Base-by-base conservation (phyloP, 2,329 filamentous ascomycete species). In the Diaporthe sp. region DNA sequence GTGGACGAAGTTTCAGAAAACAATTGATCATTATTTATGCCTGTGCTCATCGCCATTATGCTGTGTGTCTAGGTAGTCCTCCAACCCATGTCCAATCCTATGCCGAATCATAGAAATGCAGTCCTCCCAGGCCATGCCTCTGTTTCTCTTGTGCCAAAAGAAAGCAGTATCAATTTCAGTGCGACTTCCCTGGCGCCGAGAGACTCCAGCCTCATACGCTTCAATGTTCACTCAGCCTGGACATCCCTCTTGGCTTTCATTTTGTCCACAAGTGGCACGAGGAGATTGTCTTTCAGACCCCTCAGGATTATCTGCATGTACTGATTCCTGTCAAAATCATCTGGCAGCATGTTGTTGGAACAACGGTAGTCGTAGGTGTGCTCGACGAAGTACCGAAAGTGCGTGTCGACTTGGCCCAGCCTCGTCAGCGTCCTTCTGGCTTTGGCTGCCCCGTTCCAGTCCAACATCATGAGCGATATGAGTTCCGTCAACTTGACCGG, bases 361-460 rank as follows among this genome's bases (percentile, higher is more conserved):
- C 57, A 76, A 9, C 61, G 75, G 31, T 71, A 76, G 55, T 76
- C 75, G 51, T 76, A 76, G 2, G 75, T 76, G 47, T 76, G 53
- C 37, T 75, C 73, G 31, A 76, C 68, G 17, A 76, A 76, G 20
- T 73, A 75, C n/a, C 75, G 73, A 17, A 76, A 76, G 17, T 76
- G 73, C 12, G 73, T 71, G 53, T 76, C 75, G 17, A 76, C 61
- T 25, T 73, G 73, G 34, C 31, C 39, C 8, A 76, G 61, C 10
- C 73, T 63, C 22, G 13, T n/a, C 37, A 75, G 47, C 12, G 70
- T 76, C 61, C 70, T 76, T 17, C 68, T 60, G 49, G 75, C 73
- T 42, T 70, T 75, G 53, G 75, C 75, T 3, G 75, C 75, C 2
- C 73, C 44, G 4, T 65, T 44, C 75, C 75, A 73, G 49, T 76